phyloP scores from a whole-genome alignment of 805 yeast species.

The Lachancea thermotolerans region DNA sequence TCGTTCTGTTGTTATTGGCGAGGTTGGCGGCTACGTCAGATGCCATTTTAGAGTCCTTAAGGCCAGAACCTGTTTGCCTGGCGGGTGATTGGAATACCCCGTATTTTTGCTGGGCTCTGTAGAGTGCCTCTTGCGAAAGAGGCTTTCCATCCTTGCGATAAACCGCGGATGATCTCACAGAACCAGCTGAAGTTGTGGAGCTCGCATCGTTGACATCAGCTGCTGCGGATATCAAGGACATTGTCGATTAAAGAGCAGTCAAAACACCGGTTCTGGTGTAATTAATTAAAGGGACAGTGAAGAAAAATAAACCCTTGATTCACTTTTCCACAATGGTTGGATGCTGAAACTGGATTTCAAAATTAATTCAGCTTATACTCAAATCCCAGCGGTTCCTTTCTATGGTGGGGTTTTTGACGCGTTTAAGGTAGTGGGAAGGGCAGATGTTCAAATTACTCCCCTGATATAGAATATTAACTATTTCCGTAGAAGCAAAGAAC shows the following conservation, averaged over 20 bases:
- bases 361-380: too few relatives aligned
- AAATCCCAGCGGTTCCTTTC: too few relatives aligned
- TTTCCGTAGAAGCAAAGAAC: neutral
- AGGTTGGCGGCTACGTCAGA: conserved; percentile 72
- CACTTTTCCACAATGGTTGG: neutral
- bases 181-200: conserved; percentile 2
- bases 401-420: neutral
- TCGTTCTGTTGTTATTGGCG: conserved; percentile 60
- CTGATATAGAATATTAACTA: neutral
- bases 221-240: conserved; percentile 30
- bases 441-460: neutral
- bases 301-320: neutral
- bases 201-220: conserved; percentile 9
- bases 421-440: neutral
- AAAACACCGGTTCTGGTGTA: neutral
- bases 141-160: conserved; percentile 69
- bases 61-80: conserved; percentile 46
- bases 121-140: conserved; percentile 65
- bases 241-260: conserved; percentile 1
- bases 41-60: conserved; percentile 47
- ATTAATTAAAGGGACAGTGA: neutral
- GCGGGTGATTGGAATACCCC: conserved; percentile 54
- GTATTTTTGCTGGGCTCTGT: conserved; percentile 64
- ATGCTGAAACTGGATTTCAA: too few relatives aligned
- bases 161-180: conserved; percentile 31